Conservation (phyloP, 202 grass and related monocot genomes). For the Thinopyrum obtusiflorum region DNA sequence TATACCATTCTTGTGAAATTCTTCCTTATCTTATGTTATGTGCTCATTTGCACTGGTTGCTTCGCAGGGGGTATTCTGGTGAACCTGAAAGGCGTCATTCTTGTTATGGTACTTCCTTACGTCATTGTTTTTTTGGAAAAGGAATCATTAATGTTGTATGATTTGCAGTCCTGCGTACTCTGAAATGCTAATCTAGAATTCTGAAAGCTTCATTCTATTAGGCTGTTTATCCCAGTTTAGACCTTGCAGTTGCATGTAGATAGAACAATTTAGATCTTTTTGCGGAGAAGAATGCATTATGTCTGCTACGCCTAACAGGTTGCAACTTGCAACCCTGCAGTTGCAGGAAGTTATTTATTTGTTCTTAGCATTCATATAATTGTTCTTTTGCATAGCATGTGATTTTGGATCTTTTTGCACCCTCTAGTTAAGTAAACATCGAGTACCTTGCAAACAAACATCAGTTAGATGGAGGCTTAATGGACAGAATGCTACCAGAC, state of each 20-base stretch:
- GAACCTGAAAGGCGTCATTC: slow-evolving; percentile 51
- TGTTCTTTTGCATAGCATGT: neutral
- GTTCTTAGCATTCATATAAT: neutral
- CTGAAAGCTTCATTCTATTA: neutral
- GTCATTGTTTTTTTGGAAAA: no score
- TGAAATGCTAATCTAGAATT: neutral
- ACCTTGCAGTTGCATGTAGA: neutral
- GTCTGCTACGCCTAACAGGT: neutral
- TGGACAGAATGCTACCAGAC: neutral
- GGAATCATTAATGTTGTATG: neutral
- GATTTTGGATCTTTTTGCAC: neutral
- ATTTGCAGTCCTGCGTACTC: neutral
- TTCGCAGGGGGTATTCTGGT: slow-evolving; percentile 60
- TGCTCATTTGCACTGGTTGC: slow-evolving; percentile 12
- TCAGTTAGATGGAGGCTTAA: neutral
- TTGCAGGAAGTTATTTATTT: neutral
- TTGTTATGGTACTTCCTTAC: slow-evolving; percentile 56
- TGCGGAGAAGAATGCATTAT: neutral
- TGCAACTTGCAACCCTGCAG: neutral
- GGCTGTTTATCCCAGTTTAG: neutral
- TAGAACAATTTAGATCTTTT: neutral
- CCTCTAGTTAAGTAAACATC: neutral
- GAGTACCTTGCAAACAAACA: neutral
- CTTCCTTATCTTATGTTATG: neutral
- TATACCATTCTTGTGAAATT: neutral